phyloP scores from a whole-genome alignment of 768 basidiomycete species.

The Strobilomyces confusus region DNA sequence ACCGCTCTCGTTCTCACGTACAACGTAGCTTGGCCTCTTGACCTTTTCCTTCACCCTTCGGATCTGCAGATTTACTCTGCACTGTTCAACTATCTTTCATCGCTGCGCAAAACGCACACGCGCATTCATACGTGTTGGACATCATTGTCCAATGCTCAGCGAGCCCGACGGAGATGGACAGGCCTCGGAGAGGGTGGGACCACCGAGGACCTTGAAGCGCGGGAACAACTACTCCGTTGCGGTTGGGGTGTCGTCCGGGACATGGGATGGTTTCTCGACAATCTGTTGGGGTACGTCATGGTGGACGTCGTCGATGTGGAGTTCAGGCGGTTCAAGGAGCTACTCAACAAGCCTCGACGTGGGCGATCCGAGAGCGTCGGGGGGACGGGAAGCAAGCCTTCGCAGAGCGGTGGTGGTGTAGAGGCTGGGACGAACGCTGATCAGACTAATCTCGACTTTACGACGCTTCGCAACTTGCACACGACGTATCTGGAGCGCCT shows the following conservation, averaged over 20 bases:
- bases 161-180: constrained; percentile 81
- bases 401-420: constrained; percentile 4
- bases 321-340: constrained; percentile 64
- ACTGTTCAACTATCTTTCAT: constrained; percentile 79
- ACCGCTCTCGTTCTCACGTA: too few relatives aligned
- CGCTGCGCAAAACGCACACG: constrained; percentile 80
- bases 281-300: constrained; percentile 80
- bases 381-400: constrained; percentile 6
- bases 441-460: constrained; percentile 65
- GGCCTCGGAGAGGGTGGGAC: constrained; percentile 85
- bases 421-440: constrained; percentile 24
- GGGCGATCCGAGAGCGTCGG: constrained; percentile 20
- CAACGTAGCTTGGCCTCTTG: constrained; percentile 79
- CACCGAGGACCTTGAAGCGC: constrained; percentile 58
- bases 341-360: constrained; percentile 36
- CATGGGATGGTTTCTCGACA: constrained; percentile 92
- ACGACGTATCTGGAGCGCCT: constrained; percentile 76
- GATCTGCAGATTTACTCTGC: constrained; percentile 73
- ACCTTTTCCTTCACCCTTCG: constrained; percentile 77
- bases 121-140: constrained; percentile 81
- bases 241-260: constrained; percentile 85
- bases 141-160: constrained; percentile 79
- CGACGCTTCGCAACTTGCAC: constrained; percentile 79
- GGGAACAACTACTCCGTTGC: constrained; percentile 64
- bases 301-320: constrained; percentile 87